Conservation (phyloP, 2,329 filamentous ascomycete species). For the Whalleya microplaca region DNA sequence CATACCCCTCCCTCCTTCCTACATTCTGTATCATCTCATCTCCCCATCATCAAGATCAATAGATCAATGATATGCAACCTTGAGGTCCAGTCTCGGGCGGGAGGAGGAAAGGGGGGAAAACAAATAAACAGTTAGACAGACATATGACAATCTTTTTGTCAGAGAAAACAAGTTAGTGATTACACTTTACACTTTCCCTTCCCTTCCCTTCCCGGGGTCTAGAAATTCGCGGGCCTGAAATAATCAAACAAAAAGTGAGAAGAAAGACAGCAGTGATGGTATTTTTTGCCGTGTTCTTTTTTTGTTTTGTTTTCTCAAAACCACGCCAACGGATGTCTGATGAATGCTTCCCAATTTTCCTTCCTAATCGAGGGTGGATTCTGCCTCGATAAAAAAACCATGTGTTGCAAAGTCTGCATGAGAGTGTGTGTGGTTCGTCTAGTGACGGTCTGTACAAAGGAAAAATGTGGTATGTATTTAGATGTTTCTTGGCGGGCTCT, state of each 20-base stretch:
- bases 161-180: background rate
- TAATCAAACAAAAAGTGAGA: background rate
- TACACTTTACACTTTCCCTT: background rate
- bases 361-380: conserved; percentile 8
- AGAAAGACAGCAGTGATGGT: background rate
- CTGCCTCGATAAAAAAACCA: conserved; percentile 16
- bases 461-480: conserved; percentile 19
- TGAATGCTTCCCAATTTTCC: background rate
- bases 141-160: too few relatives aligned
- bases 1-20: background rate
- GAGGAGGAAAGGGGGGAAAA: background rate
- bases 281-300: background rate
- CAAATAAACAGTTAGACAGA: too few relatives aligned
- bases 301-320: background rate
- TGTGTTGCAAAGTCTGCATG: conserved; percentile 15
- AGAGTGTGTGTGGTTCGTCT: conserved; percentile 13
- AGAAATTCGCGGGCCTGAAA: background rate
- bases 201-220: background rate
- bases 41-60: background rate
- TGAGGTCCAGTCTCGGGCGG: background rate
- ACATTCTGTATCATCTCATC: background rate
- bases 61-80: background rate
- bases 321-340: background rate
- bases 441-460: conserved; percentile 25
- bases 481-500: conserved; percentile 12